Percentiles rank a stretch among this genome's conserved stretches.
Conservation (phyloP, 2,329 filamentous ascomycete species). For the Zymoseptoria ardabiliae region DNA sequence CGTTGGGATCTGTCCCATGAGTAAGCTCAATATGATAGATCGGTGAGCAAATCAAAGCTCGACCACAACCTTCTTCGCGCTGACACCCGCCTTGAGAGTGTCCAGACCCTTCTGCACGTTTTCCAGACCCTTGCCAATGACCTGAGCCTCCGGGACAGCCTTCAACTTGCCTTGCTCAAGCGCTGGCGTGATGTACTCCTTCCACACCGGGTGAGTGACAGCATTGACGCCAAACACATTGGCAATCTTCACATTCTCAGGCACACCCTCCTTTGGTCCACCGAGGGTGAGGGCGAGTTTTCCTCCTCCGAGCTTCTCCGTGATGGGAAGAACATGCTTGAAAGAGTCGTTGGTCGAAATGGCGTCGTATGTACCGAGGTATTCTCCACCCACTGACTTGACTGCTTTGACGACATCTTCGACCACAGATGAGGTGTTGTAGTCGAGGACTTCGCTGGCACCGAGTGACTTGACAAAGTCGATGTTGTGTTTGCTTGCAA, state of each 20-base stretch:
- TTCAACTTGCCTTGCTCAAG: conserved; percentile 29
- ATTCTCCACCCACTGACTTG: conserved; percentile 32
- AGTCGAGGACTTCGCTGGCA: conserved; percentile 28
- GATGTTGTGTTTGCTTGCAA: conserved; percentile 28
- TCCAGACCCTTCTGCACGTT: conserved; percentile 26
- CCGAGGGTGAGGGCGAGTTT: conserved; percentile 15
- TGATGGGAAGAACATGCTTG: conserved; percentile 20
- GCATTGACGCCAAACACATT: conserved; percentile 24
- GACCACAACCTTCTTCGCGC: conserved; percentile 30
- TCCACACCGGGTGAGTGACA: conserved; percentile 23
- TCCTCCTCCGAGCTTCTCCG: conserved; percentile 25
- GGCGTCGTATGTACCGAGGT: conserved; percentile 37
- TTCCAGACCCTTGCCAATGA: conserved; percentile 34
- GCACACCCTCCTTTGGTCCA: conserved; percentile 18
- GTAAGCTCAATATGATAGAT: no score
- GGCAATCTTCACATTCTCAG: conserved; percentile 22
- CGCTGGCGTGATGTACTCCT: conserved; percentile 26
- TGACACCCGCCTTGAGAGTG: conserved; percentile 27
- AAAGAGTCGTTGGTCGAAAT: conserved; percentile 22
- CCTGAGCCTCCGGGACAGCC: conserved; percentile 30
- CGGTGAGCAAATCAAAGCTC: no score
- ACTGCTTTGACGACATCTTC: conserved; percentile 36
- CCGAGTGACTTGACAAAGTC: conserved; percentile 26
- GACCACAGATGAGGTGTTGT: conserved; percentile 27
- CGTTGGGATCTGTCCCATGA: background rate